Conservation (phyloP, 495 filamentous ascomycete species). For the Aspergillus affinis region DNA sequence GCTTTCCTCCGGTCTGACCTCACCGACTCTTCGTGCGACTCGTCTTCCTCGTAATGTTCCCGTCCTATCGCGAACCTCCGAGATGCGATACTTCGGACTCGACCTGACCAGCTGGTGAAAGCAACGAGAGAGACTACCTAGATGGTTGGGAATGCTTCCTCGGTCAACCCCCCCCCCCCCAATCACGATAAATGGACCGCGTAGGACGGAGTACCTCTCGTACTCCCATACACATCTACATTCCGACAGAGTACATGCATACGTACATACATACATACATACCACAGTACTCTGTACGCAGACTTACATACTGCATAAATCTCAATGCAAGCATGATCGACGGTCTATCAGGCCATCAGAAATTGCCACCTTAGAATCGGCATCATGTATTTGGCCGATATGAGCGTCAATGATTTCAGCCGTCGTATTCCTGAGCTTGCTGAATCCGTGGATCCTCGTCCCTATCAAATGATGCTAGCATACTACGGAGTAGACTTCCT, state of each 20-base stretch:
- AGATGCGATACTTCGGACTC: not conserved
- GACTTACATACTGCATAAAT: not conserved
- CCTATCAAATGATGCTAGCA: not conserved
- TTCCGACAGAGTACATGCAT: no score
- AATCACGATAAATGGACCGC: not conserved
- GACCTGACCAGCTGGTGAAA: not conserved
- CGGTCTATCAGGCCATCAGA: not conserved
- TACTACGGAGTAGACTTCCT: not conserved
- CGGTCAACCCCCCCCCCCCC: no score
- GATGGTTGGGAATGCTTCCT: not conserved
- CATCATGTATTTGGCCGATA: no score
- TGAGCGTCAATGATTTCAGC: not conserved
- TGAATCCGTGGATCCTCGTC: not conserved
- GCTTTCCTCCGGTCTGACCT: slow-evolving; percentile 7
- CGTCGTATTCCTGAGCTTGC: not conserved
- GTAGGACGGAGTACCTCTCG: not conserved
- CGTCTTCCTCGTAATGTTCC: not conserved
- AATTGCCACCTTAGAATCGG: not conserved
- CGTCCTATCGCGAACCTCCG: not conserved
- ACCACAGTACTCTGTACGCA: no score
- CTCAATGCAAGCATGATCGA: not conserved
- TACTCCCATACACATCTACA: not conserved
- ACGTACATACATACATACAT: no score
- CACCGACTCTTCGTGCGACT: slow-evolving; percentile 1
- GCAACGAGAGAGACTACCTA: not conserved